Base-by-base conservation (phyloP, 2,329 filamentous ascomycete species). In the Nemania sp. region DNA sequence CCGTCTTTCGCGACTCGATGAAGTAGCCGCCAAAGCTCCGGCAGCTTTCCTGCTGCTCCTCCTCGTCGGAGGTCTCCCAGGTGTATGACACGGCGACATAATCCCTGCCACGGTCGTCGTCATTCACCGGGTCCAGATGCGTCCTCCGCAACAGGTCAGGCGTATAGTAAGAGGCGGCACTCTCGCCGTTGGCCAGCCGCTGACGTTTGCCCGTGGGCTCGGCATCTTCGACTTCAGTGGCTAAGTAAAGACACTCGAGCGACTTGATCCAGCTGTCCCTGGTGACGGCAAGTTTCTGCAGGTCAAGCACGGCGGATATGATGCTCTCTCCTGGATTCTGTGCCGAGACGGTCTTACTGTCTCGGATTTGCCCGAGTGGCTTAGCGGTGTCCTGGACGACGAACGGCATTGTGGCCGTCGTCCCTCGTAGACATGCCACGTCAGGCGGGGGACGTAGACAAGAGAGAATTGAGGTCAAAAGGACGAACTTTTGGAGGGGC, bases 71-170 rank as follows among this genome's bases (percentile, higher is more conserved):
- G 49, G 62, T 20, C 5, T 65, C 48, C 70, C 70, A 72, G 5
- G 70, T 72, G 57, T 72, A 72, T 2, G 69, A 72, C 51, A 72
- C 68, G 25, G 70, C 70, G 18, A 72, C 59, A 49, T 72, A 72
- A 17, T 71, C 64, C 35, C 66, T 63, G 1, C 62, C 66, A 12
- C 52, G 51, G 17, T 67, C 63, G 2, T 46, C n/a, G 29, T 66
- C 65, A 12, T 60, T 57, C 20, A 71, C 60, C 0, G 68, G 69
- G 54, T 71, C 52, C 15, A 72, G 59, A 46, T 65, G 59, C 9
- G 63, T 67, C 50, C 70, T 66, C 57, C 62, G 65, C 13, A 72
- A 62, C 39, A 70, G n/a, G 12, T 65, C 46, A 3, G 65, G 55
- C 11, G 58, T 29, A 35, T 52, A 58, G 15, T 49, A 56, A 9